Conservation (phyloP, 768 basidiomycete genomes). For the Leucosporidium scottii region DNA sequence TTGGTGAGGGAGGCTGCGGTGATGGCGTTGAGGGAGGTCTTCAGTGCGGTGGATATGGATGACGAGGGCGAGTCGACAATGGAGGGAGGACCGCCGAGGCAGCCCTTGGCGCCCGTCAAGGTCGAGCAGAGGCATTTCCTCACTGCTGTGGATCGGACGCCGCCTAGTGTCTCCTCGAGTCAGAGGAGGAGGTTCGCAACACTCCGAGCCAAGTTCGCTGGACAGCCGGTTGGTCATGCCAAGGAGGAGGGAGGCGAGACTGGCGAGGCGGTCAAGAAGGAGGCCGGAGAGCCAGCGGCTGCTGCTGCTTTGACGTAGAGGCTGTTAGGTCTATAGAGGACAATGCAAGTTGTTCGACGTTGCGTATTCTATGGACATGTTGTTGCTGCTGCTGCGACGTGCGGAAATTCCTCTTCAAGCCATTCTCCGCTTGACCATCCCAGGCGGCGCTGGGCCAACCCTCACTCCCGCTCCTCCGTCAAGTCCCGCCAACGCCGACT, state of each 20-base stretch:
- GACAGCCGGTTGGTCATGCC: conserved; percentile 47
- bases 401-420: no score
- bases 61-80: conserved; percentile 13
- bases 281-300: no score
- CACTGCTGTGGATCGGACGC: conserved; percentile 67
- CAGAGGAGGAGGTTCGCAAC: conserved; percentile 79
- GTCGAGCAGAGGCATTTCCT: conserved; percentile 65
- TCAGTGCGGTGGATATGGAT: conserved; percentile 59
- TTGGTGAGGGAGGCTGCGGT: conserved; percentile 82
- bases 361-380: no score
- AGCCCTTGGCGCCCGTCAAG: conserved; percentile 42
- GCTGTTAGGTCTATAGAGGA: no score
- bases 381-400: no score
- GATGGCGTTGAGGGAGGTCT: conserved; percentile 31
- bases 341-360: no score
- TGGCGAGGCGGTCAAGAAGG: conserved; percentile 1
- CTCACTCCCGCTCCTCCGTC: no score
- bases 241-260: conserved; percentile 17
- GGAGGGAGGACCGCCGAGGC: conserved; percentile 22
- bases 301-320: no score
- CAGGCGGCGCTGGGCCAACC: no score
- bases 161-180: conserved; percentile 71
- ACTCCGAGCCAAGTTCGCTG: conserved; percentile 73
- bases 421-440: no score
- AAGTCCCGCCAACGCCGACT: no score